A percentile compares a stretch with the other conserved stretches of the same genome.
phyloP scores from a whole-genome alignment of 306 rosid species.

The Castanea crenata region DNA sequence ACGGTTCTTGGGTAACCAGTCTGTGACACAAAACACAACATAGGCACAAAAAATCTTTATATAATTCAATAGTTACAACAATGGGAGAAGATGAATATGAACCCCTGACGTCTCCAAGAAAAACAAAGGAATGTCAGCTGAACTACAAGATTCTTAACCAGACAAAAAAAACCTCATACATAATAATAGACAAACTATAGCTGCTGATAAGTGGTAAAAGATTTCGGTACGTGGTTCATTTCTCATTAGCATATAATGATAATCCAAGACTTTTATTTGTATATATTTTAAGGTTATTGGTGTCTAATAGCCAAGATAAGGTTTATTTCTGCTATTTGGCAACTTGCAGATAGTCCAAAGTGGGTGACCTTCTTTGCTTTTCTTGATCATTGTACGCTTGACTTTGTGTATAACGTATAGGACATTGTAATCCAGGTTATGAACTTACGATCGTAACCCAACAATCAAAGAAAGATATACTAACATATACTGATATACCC shows the following conservation, averaged over 20 bases:
- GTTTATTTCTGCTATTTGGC: background rate
- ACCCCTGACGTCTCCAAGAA: accelerated
- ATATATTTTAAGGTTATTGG: no score
- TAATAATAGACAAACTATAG: background rate
- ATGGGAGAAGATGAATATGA: no score
- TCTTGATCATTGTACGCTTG: background rate
- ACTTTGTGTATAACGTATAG: background rate
- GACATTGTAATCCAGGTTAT: background rate
- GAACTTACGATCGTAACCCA: background rate
- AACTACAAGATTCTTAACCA: no score
- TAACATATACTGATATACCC: no score
- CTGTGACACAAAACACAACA: background rate
- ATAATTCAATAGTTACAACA: no score
- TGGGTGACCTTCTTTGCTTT: background rate
- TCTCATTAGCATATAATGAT: background rate
- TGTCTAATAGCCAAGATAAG: no score
- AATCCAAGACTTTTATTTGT: background rate
- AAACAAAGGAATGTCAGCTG: no score
- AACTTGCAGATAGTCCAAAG: slow-evolving; percentile 20
- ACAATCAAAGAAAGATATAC: no score
- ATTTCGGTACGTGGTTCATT: no score
- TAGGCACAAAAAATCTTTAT: no score
- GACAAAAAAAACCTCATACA: background rate
- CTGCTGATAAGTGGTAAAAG: no score
- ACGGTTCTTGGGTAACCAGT: background rate